Evolutionary conservation across 352 stramenopile species (phyloP).

Genomic region (Globisporangium nodosum): DNA sequence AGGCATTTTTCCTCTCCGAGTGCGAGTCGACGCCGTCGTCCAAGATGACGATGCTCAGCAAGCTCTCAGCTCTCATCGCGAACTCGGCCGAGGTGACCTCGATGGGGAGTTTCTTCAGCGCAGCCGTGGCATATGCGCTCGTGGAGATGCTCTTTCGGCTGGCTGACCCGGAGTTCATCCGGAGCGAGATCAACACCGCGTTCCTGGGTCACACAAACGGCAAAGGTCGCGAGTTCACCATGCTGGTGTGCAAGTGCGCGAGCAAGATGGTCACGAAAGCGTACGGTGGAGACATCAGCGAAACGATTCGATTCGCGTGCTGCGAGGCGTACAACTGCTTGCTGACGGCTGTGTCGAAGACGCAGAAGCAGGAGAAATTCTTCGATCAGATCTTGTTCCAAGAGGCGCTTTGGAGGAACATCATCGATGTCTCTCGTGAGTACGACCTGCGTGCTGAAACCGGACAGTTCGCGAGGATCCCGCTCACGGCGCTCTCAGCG

Average conservation of each 20-base stretch:
- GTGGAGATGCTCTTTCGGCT: slow-evolving; percentile 66
- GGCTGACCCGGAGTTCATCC: slow-evolving; percentile 56
- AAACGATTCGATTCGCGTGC: slow-evolving; percentile 39
- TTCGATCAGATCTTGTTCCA: slow-evolving; percentile 85
- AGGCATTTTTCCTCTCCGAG: slow-evolving; percentile 45
- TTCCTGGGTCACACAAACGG: slow-evolving; percentile 66
- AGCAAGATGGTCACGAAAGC: slow-evolving; percentile 66
- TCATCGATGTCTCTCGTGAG: slow-evolving; percentile 38
- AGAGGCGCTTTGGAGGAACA: slow-evolving; percentile 59
- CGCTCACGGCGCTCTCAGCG: slow-evolving; percentile 42
- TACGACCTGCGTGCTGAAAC: slow-evolving; percentile 52
- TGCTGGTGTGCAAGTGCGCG: slow-evolving; percentile 80
- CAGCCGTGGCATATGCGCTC: slow-evolving; percentile 51
- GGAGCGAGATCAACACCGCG: slow-evolving; percentile 55
- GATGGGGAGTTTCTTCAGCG: slow-evolving; percentile 32
- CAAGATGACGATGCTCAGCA: slow-evolving; percentile 35
- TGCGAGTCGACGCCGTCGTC: slow-evolving; percentile 1
- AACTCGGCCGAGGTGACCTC: slow-evolving; percentile 38
- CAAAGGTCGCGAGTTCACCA: slow-evolving; percentile 79
- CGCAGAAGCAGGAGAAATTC: slow-evolving; percentile 85
- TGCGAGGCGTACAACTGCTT: slow-evolving; percentile 73
- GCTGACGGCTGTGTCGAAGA: slow-evolving; percentile 66
- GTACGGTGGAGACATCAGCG: slow-evolving; percentile 23
- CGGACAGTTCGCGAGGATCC: slow-evolving; percentile 38
- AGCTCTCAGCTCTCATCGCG: slow-evolving; percentile 50